Evolutionary conservation across 441 rosid species (phyloP).

Genomic region (Arabidopsis hybrid): DNA sequence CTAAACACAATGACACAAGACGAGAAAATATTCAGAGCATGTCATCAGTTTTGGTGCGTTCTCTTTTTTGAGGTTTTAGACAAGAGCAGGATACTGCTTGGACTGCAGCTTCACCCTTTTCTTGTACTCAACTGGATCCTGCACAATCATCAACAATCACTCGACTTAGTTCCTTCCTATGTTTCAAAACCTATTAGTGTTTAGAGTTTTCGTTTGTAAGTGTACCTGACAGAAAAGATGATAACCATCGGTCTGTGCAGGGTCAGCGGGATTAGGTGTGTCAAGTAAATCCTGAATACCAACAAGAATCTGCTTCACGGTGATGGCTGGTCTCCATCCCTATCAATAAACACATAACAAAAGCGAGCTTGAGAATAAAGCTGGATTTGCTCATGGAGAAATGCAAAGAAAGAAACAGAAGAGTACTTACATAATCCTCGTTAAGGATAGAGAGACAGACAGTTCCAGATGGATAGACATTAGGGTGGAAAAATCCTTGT

Average conservation of each 20-base stretch:
- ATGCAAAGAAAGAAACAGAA: conserved; percentile 7
- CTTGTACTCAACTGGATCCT: conserved; percentile 88
- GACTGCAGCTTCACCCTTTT: conserved; percentile 90
- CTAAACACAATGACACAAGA: conserved; percentile 37
- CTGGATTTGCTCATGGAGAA: background rate
- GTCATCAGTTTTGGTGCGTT: conserved; percentile 42
- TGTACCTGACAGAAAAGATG: conserved; percentile 93
- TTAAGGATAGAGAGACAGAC: conserved; percentile 96
- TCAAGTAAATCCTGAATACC: conserved; percentile 96
- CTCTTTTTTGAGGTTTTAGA: conserved; percentile 44
- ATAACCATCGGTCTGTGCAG: conserved; percentile 95
- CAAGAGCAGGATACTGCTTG: conserved; percentile 83
- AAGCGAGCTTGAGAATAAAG: conserved; percentile 5
- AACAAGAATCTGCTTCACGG: conserved; percentile 92
- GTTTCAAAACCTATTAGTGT: background rate
- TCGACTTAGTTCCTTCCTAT: background rate
- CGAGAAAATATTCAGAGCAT: conserved; percentile 38
- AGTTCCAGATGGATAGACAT: conserved; percentile 98
- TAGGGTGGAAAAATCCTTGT: conserved; percentile 92
- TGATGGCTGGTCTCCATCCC: conserved; percentile 99
- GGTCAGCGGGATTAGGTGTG: conserved; percentile 94
- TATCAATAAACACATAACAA: conserved; percentile 34
- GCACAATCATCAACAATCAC: conserved; percentile 39
- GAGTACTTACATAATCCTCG: conserved; percentile 79
- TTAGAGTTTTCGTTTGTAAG: background rate